Base-by-base conservation (phyloP, 768 basidiomycete genomes). In the Xanthoconium stramineum region DNA sequence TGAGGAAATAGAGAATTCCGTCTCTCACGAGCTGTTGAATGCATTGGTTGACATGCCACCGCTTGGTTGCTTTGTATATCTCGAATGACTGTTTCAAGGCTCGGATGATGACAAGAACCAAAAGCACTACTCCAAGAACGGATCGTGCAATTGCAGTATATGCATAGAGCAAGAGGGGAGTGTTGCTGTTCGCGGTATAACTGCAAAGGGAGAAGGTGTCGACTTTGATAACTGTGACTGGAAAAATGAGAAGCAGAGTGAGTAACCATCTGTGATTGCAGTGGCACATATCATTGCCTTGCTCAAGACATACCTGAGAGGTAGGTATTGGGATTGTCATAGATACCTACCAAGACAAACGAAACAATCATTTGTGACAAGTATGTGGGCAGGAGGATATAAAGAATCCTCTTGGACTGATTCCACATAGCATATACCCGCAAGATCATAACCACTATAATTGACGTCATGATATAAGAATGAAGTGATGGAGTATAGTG, bases 351-450 rank as follows among this genome's bases (percentile, higher is more conserved):
- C n/a, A 51, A 8, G 15, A 43, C 3, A 3, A 51, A 24, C 19
- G 32, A 43, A 11, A 11, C 11, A 12, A 35, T 12, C 3, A 51
- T 32, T n/a, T 36, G 43, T 28, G 24, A 35, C 24, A 36, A 24
- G 19, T 36, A 52, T 9, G 44, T n/a, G 6, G 10, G n/a, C 17
- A 52, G 20, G 35, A 52, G 51, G 17, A 29, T 1, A 11, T 2
- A 29, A n/a, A 52, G 33, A n/a, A 52, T 45, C 28, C 42, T 29
- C 29, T 36, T 44, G 11, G 51, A 52, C 37, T 15, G 33, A 29
- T 29, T 45, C 51, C 51, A 52, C 35, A 52, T 45, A 13, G 51
- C 51, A 52, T 52, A 52, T 36, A 52, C 51, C 3, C 24, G 20
- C 42, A 52, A 28, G 15, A 44, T 37, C 43, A 52, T 52, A 4